Percentiles rank a stretch among this genome's conserved stretches.
These are phyloP conservation scores for Suillus placidus DNA, from an alignment of 768 basidiomycete species.

Conservation along the genomic window DNA sequence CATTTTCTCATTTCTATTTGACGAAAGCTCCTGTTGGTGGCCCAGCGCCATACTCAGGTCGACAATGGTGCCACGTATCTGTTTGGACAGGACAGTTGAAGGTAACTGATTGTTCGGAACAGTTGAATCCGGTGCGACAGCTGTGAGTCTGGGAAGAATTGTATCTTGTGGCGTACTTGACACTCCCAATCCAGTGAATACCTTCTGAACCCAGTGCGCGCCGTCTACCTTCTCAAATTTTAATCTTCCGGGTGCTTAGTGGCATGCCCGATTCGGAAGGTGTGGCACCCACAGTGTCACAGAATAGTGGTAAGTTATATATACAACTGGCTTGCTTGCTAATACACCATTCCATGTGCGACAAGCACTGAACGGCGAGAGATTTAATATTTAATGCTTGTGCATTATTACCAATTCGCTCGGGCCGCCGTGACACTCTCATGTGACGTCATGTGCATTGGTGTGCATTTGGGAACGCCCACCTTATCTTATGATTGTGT, in stretches of 20 bases:
- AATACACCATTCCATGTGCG: background rate
- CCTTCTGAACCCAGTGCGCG: background rate
- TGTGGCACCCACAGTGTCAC: no score
- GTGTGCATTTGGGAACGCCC: background rate
- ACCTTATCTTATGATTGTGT: slow-evolving; percentile 1
- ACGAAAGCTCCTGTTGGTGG: background rate
- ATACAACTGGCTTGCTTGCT: background rate
- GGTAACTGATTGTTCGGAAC: background rate
- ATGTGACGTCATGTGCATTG: background rate
- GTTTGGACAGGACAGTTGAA: background rate
- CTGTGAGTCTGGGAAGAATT: background rate
- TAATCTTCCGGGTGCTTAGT: background rate
- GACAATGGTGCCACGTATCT: background rate
- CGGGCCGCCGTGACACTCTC: background rate
- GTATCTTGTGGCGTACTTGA: background rate
- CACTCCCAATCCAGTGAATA: background rate
- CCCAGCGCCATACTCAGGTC: background rate
- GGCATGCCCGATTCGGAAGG: background rate
- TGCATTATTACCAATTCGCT: background rate
- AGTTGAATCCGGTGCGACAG: background rate
- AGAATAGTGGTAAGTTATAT: background rate
- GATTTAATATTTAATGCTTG: background rate
- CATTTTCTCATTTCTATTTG: background rate
- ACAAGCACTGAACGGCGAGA: background rate
- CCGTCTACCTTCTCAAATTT: background rate